Evolutionary conservation across 2,329 filamentous ascomycete species (phyloP), one percentile per base, ranked within the genome.

Genomic region (Fusarium buharicum): DNA sequence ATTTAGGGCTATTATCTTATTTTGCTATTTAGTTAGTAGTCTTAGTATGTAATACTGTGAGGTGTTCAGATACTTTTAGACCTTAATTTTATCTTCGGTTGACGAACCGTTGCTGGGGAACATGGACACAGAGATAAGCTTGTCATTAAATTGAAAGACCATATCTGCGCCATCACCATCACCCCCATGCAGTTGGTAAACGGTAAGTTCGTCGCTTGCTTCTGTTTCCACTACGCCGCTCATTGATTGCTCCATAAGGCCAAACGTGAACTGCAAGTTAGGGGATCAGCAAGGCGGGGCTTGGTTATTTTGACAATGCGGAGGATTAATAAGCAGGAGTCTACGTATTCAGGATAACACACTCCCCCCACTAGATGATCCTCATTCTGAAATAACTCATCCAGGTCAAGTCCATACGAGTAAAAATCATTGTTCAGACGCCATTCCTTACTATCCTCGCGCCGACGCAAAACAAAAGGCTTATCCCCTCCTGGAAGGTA

Each of bases 121-220:
- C 31, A 65, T 57, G 17, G 66, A 68, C 11, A 69, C 59, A 36
- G 59, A 34, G 22, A 69, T 65, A 45, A 39, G 58, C 46, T 50
- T 45, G 52, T 48, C 52, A 43, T 68, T 67, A 55, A 62, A 68
- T 27, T 48, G 33, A 45, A 66, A 70, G 33, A 64, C 43, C n/a
- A 69, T 61, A n/a, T 69, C 68, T 50, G 68, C 68, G 20, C 67
- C 64, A 36, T 68, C 64, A 17, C 59, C 62, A 38, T 67, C 59
- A 57, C 67, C 66, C 16, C 36, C 55, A 46, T 70, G 52, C 20
- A 70, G 38, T 49, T 63, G 51, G 41, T 51, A 38, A 37, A 64
- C 46, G 20, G 51, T n/a, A n/a, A n/a, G n/a, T n/a, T n/a, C n/a
- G n/a, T n/a, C n/a, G n/a, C n/a, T n/a, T n/a, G n/a, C n/a, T n/a